Evolutionary conservation across 371 early-diverging fungal species (phyloP).

Genomic region (Mortierella sp.): DNA sequence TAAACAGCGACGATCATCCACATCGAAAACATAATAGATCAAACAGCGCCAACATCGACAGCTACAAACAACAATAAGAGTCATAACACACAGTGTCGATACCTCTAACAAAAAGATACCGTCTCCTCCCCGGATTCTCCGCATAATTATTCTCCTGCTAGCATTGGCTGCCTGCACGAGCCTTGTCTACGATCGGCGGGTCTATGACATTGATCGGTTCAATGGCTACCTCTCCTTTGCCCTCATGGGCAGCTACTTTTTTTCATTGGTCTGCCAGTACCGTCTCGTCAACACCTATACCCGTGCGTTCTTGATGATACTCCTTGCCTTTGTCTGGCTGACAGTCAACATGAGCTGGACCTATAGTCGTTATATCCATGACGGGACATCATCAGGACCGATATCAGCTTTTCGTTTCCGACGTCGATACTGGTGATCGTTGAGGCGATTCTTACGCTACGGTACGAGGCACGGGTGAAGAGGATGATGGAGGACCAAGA

Average conservation of each 20-base stretch:
- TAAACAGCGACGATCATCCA: no score
- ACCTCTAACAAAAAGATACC: no score
- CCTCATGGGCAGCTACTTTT: conserved; percentile 4
- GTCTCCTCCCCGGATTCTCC: background rate
- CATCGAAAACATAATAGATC: no score
- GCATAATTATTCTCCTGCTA: background rate
- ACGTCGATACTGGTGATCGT: conserved; percentile 13
- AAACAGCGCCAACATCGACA: background rate
- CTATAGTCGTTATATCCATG: background rate
- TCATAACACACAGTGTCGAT: background rate
- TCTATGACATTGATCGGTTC: conserved; percentile 9
- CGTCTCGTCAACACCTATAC: background rate
- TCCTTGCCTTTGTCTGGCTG: conserved; percentile 20
- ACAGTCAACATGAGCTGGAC: conserved; percentile 11
- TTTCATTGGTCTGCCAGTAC: background rate
- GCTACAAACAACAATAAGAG: background rate
- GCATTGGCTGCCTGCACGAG: background rate
- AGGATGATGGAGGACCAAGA: background rate
- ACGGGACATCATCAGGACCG: background rate
- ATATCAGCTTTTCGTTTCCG: conserved; percentile 6
- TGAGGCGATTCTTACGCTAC: conserved; percentile 16
- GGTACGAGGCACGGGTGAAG: conserved; percentile 14
- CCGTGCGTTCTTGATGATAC: conserved; percentile 14
- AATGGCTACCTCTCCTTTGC: conserved; percentile 13
- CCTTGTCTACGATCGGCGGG: background rate